Evolutionary conservation across 192 early-diverging fungal species (phyloP).

Genomic region (Gamsiella multidivaricata): DNA sequence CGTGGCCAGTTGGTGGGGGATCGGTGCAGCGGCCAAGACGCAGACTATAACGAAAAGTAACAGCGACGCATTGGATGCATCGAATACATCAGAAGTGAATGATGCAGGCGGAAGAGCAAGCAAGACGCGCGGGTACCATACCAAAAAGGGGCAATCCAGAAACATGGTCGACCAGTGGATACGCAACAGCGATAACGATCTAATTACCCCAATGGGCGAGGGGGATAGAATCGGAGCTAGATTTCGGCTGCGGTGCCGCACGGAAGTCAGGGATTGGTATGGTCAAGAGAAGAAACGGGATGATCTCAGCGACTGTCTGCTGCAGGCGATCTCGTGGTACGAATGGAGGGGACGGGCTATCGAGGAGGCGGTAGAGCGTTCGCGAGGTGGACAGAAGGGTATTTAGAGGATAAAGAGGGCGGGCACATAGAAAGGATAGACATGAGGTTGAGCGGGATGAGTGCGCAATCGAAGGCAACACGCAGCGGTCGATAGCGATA

Average conservation of each 20-base stretch:
- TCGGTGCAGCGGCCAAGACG: slow-evolving; percentile 2
- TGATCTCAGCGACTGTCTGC: slow-evolving; percentile 60
- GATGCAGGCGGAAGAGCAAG: neutral
- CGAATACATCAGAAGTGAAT: neutral
- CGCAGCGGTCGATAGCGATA: too few relatives aligned
- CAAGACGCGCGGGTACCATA: neutral
- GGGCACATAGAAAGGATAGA: too few relatives aligned
- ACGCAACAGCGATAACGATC: neutral
- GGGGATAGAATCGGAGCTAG: too few relatives aligned
- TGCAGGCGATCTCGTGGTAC: slow-evolving; percentile 62
- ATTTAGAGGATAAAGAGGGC: too few relatives aligned
- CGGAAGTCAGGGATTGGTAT: slow-evolving; percentile 33
- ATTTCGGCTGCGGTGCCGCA: slow-evolving; percentile 9
- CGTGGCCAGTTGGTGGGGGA: slow-evolving; percentile 31
- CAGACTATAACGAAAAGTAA: neutral
- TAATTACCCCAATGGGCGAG: neutral
- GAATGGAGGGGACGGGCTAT: slow-evolving; percentile 54
- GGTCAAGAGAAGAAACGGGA: slow-evolving; percentile 56
- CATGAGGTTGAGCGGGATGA: too few relatives aligned
- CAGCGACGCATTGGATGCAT: too few relatives aligned
- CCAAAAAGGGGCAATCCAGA: slow-evolving; percentile 43
- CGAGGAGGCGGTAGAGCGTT: slow-evolving; percentile 21
- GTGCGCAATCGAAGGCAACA: too few relatives aligned
- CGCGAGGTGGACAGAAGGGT: too few relatives aligned
- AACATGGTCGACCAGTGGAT: slow-evolving; percentile 41